Evolutionary conservation across 805 yeast species (phyloP).

Genomic region (Ogataea methanolica): DNA sequence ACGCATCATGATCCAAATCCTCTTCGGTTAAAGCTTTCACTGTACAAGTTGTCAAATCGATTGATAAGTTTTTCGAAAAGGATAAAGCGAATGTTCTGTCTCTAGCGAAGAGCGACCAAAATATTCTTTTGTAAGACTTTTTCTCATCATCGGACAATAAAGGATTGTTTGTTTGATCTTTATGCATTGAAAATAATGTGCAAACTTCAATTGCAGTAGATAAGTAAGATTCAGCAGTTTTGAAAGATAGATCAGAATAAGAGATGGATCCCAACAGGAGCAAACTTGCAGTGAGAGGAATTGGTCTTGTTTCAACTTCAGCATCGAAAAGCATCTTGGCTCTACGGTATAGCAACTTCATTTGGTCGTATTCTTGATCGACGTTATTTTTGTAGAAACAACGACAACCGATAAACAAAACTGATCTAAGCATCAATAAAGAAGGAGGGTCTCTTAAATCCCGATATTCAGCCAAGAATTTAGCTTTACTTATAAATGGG

Average conservation of each 20-base stretch:
- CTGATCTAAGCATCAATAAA: slow-evolving; percentile 52
- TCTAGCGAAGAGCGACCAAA: slow-evolving; percentile 69
- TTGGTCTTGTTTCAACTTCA: slow-evolving; percentile 58
- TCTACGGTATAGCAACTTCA: slow-evolving; percentile 43
- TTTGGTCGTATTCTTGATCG: slow-evolving; percentile 42
- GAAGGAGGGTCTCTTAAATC: slow-evolving; percentile 55
- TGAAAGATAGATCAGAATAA: slow-evolving; percentile 46
- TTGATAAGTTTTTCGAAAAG: neutral
- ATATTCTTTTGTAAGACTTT: slow-evolving; percentile 55
- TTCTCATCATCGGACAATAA: slow-evolving; percentile 7
- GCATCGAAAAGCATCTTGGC: slow-evolving; percentile 64
- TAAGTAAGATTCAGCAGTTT: slow-evolving; percentile 17
- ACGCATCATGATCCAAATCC: neutral
- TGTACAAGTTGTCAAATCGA: neutral
- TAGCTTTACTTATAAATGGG: slow-evolving; percentile 58
- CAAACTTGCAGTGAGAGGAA: slow-evolving; percentile 36
- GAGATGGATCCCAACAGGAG: neutral
- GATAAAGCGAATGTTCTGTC: slow-evolving; percentile 29
- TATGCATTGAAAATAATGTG: slow-evolving; percentile 65
- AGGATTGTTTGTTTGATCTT: slow-evolving; percentile 27
- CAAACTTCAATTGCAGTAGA: slow-evolving; percentile 61
- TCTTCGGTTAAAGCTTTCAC: neutral
- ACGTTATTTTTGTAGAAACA: neutral
- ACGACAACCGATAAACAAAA: slow-evolving; percentile 54
- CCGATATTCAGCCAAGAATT: slow-evolving; percentile 52